A percentile compares a stretch with the other conserved stretches of the same genome.
phyloP scores from a whole-genome alignment of 2,329 filamentous ascomycete species.

The Ophiostoma ulmi region DNA sequence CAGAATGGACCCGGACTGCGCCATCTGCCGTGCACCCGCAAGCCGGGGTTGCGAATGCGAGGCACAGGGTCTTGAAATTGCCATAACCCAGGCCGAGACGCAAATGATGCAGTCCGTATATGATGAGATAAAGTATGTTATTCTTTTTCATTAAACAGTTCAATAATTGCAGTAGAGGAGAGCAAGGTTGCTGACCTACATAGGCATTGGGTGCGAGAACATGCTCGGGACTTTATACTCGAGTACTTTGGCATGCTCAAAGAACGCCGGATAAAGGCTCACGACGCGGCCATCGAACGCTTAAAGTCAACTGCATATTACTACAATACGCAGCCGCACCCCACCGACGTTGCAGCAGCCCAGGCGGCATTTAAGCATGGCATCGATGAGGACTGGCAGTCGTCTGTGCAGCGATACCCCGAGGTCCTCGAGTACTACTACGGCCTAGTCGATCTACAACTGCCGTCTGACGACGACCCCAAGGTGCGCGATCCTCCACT shows the following conservation, averaged over 20 bases:
- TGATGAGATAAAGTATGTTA: constrained; percentile 55
- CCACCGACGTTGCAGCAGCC: constrained; percentile 58
- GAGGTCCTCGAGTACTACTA: constrained; percentile 81
- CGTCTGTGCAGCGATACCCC: constrained; percentile 69
- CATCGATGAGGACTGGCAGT: constrained; percentile 74
- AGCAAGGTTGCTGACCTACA: neutral
- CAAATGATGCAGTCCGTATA: constrained; percentile 60
- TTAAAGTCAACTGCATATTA: constrained; percentile 53
- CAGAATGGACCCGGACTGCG: constrained; percentile 66
- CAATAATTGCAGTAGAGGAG: no score
- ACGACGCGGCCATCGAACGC: constrained; percentile 51
- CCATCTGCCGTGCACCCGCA: constrained; percentile 59
- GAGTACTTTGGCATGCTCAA: constrained; percentile 59
- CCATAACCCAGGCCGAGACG: constrained; percentile 58
- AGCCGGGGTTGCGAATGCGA: constrained; percentile 59
- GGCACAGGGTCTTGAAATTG: constrained; percentile 58
- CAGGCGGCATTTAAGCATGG: constrained; percentile 64
- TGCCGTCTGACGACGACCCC: constrained; percentile 59
- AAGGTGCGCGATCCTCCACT: constrained; percentile 57
- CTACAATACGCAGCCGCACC: constrained; percentile 56
- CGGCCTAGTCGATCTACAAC: constrained; percentile 59
- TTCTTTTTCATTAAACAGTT: neutral
- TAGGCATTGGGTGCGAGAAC: constrained; percentile 59
- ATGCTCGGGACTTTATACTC: constrained; percentile 64
- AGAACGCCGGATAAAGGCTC: constrained; percentile 55